Evolutionary conservation across 805 yeast genomes (phyloP).

Genomic region (Ogataea salicorniae): DNA sequence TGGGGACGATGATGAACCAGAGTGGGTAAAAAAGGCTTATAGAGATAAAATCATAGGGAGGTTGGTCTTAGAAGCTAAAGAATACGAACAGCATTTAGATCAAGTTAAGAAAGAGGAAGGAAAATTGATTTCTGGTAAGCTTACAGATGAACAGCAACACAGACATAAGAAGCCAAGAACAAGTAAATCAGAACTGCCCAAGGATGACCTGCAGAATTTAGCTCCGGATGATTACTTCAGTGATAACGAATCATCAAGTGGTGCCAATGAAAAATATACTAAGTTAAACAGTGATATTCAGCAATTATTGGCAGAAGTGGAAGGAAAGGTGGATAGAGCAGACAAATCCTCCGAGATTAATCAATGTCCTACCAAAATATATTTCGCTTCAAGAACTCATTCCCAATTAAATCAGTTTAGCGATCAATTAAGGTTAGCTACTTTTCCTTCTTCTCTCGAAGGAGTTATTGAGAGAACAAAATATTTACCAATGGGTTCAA

Average conservation of each 20-base stretch:
- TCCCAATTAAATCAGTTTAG: constrained; percentile 83
- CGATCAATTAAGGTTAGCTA: constrained; percentile 58
- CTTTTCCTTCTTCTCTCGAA: constrained; percentile 57
- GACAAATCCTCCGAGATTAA: constrained; percentile 19
- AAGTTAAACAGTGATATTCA: constrained; percentile 44
- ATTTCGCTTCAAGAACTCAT: constrained; percentile 82
- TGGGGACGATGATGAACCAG: constrained; percentile 37
- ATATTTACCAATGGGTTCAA: constrained; percentile 71
- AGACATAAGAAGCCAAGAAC: constrained; percentile 1
- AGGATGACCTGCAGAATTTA: constrained; percentile 25
- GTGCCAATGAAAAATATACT: constrained; percentile 24
- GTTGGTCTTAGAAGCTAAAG: constrained; percentile 25
- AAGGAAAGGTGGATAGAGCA: constrained; percentile 19
- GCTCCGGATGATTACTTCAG: constrained; percentile 34
- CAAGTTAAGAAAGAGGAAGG: constrained; percentile 27
- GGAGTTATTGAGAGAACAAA: constrained; percentile 48
- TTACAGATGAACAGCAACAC: constrained; percentile 23
- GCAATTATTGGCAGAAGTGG: constrained; percentile 40
- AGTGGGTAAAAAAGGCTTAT: constrained; percentile 32
- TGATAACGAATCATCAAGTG: constrained; percentile 25
- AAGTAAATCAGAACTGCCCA: constrained; percentile 1
- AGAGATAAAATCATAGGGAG: constrained; percentile 30
- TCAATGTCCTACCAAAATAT: constrained; percentile 44
- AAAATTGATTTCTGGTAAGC: constrained; percentile 16
- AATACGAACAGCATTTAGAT: constrained; percentile 39